These are phyloP conservation scores for Conringia planisiliqua DNA, from an alignment of 345 rosid species.

Conservation along the genomic window DNA sequence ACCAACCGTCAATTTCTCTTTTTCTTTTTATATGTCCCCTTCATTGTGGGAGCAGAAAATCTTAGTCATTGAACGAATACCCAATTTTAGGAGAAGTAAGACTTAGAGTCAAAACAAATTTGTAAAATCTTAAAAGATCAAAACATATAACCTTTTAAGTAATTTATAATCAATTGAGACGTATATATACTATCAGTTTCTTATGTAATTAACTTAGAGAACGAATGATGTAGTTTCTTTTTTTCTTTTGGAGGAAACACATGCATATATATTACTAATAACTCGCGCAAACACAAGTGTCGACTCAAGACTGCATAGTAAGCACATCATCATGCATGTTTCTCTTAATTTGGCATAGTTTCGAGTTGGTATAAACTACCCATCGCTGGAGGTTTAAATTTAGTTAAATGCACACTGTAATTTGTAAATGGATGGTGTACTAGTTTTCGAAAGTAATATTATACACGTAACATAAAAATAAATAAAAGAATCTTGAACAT, in stretches of 20 bases:
- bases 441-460: background rate
- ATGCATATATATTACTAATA: no score
- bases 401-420: background rate
- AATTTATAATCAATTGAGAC: background rate
- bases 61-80: no score
- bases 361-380: background rate
- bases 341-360: background rate
- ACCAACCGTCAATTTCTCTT: no score
- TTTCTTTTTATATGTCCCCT: no score
- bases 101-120: background rate
- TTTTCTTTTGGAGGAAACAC: no score
- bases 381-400: background rate
- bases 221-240: no score
- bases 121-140: no score
- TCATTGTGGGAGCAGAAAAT: no score
- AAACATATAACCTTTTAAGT: background rate
- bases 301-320: background rate
- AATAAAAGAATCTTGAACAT: no score
- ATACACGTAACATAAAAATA: background rate
- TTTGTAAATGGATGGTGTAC: background rate
- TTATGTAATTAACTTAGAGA: no score
- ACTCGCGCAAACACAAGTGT: background rate
- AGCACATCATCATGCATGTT: background rate
- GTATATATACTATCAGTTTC: no score
- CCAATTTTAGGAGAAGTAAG: no score